phyloP scores from a whole-genome alignment of 768 basidiomycete species.

The Asterophora lycoperdoides region DNA sequence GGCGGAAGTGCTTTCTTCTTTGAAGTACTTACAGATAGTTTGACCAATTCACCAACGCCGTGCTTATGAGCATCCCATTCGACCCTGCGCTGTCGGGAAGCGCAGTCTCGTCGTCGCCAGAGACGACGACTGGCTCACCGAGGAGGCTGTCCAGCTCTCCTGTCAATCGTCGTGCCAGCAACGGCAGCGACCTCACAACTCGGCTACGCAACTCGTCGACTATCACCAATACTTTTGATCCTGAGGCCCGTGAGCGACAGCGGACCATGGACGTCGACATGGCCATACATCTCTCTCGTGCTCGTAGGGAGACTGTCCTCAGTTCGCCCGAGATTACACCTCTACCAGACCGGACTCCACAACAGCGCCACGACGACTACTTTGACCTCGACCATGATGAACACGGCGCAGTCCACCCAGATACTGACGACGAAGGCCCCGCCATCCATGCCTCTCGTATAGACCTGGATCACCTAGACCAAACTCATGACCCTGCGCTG shows the following conservation, averaged over 20 bases:
- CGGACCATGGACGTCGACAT: slow-evolving; percentile 92
- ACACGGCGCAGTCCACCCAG: slow-evolving; percentile 18
- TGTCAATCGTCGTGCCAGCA: slow-evolving; percentile 23
- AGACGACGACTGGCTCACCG: neutral
- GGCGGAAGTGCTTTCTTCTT: slow-evolving; percentile 32
- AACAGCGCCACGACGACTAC: slow-evolving; percentile 35
- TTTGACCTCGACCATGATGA: slow-evolving; percentile 16
- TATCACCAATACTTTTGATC: slow-evolving; percentile 57
- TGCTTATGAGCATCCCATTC: slow-evolving; percentile 11
- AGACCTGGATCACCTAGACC: slow-evolving; percentile 37
- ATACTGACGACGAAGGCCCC: slow-evolving; percentile 15
- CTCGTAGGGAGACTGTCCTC: slow-evolving; percentile 58
- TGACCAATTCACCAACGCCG: no score
- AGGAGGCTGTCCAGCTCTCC: neutral
- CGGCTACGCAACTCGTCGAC: slow-evolving; percentile 60
- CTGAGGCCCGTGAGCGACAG: slow-evolving; percentile 80
- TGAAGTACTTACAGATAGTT: no score
- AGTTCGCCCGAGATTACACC: slow-evolving; percentile 31
- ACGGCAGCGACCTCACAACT: slow-evolving; percentile 35
- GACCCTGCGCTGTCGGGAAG: slow-evolving; percentile 4
- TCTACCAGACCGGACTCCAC: slow-evolving; percentile 10
- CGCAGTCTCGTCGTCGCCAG: slow-evolving; percentile 14
- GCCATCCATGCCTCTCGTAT: slow-evolving; percentile 22
- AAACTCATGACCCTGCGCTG: slow-evolving; percentile 46
- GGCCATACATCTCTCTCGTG: slow-evolving; percentile 75